Base-by-base conservation (phyloP, 78 protist species). In the Dictyostelium citrinum region DNA sequence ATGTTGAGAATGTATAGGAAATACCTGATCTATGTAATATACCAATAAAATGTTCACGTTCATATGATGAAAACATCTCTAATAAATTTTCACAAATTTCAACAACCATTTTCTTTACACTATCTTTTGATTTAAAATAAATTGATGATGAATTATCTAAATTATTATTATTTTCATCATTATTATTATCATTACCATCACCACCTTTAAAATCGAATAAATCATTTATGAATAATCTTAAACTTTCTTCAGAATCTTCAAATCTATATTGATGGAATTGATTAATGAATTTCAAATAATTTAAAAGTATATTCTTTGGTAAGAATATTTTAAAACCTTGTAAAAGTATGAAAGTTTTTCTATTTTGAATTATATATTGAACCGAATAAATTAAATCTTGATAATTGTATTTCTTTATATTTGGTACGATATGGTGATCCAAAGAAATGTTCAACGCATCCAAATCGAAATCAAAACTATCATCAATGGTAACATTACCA, bases 261-360 rank as follows among this genome's bases (percentile, higher is more conserved):
- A 88, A 88, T 61, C 93, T 37, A 88, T 88, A 88, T 49, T 88
- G 93, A 46, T 88, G 81, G 45, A 88, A 88, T 33, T 88, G 86
- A 12, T 43, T 67, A 33, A 88, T 79, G 45, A 88, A 88, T n/a
- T 22, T 45, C 17, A 88, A 64, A 82, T 41, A 88, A 35, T 58
- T 78, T 41, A 79, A 35, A 12, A 88, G 29, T 5, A 79, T 60
- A 49, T 55, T 78, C 2, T 88, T 27, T 61, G 93, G 93, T 12
- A 78, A 22, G 71, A 88, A 88, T 9, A 88, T 88, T 55, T 88
- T 88, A 8, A 88, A 68, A n/a, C 85, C 93, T 78, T 88, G 85
- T 17, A 88, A 17, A 0, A 88, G 29, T 12, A 85, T 17, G 68
- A 77, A 88, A 31, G 93, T 46, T 76, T 88, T 88, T 61, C 93